phyloP scores from a whole-genome alignment of 2,329 filamentous ascomycete genomes.

The Sporothrix phasma region DNA sequence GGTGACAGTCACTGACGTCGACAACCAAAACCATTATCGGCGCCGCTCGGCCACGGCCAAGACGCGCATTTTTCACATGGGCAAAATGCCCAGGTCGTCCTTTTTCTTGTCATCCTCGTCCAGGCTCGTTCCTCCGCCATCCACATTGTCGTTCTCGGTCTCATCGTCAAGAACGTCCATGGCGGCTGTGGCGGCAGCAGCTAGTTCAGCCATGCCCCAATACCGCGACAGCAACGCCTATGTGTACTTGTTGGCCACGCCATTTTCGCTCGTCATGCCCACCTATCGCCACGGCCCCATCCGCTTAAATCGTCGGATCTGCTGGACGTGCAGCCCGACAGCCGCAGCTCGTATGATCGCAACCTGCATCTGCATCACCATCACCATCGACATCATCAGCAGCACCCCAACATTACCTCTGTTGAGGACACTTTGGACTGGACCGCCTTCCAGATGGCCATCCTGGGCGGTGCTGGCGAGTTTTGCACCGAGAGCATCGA shows the following conservation, averaged over 20 bases:
- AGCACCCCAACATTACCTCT: constrained; percentile 11
- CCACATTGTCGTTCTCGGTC: not conserved
- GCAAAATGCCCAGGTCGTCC: not conserved
- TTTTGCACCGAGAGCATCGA: constrained; percentile 36
- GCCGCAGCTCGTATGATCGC: not conserved
- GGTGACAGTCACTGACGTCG: constrained; percentile 23
- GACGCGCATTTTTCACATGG: not conserved
- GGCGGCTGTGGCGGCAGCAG: not conserved
- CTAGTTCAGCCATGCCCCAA: not conserved
- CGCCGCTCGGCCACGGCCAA: not conserved
- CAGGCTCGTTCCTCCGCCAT: not conserved
- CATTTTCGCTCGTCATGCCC: constrained; percentile 40
- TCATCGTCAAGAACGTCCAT: constrained; percentile 2
- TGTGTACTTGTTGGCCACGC: constrained; percentile 39
- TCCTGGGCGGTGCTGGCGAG: constrained; percentile 47
- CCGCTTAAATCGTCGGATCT: constrained; percentile 37
- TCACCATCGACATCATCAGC: not conserved
- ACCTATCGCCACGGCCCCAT: constrained; percentile 47
- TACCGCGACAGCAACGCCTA: constrained; percentile 24
- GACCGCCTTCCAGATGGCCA: constrained; percentile 57
- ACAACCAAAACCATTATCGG: constrained; percentile 7
- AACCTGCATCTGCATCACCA: not conserved
- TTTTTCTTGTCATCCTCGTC: not conserved
- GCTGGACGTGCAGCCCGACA: constrained; percentile 15
- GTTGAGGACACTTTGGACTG: constrained; percentile 48